Evolutionary conservation across 208 protist genomes (phyloP), one percentile per base, ranked within the genome.

Genomic region (Blechomonas ayalai): DNA sequence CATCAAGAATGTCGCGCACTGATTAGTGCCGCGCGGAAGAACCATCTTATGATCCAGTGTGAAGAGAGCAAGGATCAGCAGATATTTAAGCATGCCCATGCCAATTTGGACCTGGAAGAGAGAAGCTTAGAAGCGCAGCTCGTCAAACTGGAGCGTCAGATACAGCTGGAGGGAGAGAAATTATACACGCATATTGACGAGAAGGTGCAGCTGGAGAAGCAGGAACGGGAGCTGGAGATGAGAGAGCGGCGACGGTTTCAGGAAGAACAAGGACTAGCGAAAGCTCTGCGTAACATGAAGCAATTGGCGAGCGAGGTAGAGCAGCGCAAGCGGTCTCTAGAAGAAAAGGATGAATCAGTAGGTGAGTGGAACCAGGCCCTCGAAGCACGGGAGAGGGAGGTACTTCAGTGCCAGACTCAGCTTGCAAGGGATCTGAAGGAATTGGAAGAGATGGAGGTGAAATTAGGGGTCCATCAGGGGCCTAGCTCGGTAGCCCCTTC

Each of bases 1-100:
- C 85, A 93, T 33, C 74, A 93, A 43, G 74, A 93, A 52, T 93
- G 85, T 49, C 63, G 85, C 9, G 59, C 57, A 20, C 76, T 84
- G 61, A 93, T 93, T 34, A 87, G 79, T 27, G 55, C 62, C 6
- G 52, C 69, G 0, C 72, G 83, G 2, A 76, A 65, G 31, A 67
- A 67, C 27, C 50, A 63, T 0, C 43, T 63, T 9, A 51, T 54
- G 19, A 47, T 88, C 4, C 62, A 71, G 12, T 56, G 57, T 1
- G 71, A 92, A 28, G 46, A 83, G 33, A 59, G 59, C 16, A 71
- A 73, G 32, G 60, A 79, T 3, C 23, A 49, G 22, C 61, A 77
- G 26, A 48, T 64, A 2, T 23, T 81, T 13, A 44, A 59, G 23
- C 45, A 53, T 5, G 54, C 67, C 8, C 50, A 67, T 5, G 56